Base-by-base conservation (phyloP, 805 yeast species). In the Cyberlindnera xylosilytica region DNA sequence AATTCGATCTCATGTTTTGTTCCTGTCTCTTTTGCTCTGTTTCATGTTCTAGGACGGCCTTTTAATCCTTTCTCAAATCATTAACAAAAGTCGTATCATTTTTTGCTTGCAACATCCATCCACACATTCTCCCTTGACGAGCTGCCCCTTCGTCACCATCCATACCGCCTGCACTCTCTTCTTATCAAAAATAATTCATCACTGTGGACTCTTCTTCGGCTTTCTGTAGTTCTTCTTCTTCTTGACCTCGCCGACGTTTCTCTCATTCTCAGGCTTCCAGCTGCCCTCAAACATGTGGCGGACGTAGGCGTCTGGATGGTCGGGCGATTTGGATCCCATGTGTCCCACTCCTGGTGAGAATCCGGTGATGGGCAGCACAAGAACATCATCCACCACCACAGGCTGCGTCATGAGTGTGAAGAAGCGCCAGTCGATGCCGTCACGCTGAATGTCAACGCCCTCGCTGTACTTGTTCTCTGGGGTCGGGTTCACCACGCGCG, bases 341-440 rank as follows among this genome's bases (percentile, higher is more conserved):
- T 79, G 86, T 3, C 79, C 78, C 24, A 81, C 85, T 39, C 78
- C 83, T 0, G 88, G 87, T 48, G 79, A 72, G 54, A 81, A 81
- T 13, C 80, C 66, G 1, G 87, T 81, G 44, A 81, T 81, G 26
- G 95, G 95, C 42, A 85, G 65, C 1, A 86, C 71, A 60, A 86
- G 59, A 8, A 86, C 79, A 60, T 86, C 93, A 49, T 83, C 86
- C 3, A 82, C 49, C 6, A 76, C 63, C 10, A 73, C 66, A 1
- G 89, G 85, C 27, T 65, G 61, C 29, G 63, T 57, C 67, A 84
- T 65, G 1, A 79, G 72, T 6, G 87, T 79, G 62, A 85, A 81
- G n/a, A 70, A 57, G 49, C 71, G 66, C 89, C 89, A 78, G 48
- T 78, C 73, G 23, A 83, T 73, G 46, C 52, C 57, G 50, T 39